Base-by-base conservation (phyloP, 108 stramenopile genomes). In the Chaetoceros tenuissimus region DNA sequence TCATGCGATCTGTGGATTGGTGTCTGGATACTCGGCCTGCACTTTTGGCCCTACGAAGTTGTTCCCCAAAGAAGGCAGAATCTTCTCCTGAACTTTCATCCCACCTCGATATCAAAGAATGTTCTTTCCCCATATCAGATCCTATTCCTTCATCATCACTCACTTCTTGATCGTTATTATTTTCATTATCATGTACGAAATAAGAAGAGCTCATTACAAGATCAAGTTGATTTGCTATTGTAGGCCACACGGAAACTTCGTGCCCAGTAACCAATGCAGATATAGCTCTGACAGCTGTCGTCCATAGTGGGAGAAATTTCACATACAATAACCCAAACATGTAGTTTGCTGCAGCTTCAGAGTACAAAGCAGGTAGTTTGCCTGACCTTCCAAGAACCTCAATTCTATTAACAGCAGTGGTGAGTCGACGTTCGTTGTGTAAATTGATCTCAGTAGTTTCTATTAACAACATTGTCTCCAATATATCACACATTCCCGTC, bases 291-390 rank as follows among this genome's bases (percentile, higher is more conserved):
- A 72, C 57, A 31, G 79, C 79, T 30, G 66, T 68, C 46, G 63
- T 68, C 91, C 91, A 92, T 1, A 88, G 24, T 2, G 91, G 86
- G 45, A 85, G 62, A 58, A 92, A 92, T 61, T 88, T 92, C 0
- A 88, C 57, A 50, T 86, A 60, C 22, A 88, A 70, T 22, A 84
- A 29, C 17, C 91, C 91, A 31, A 92, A 22, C 81, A 92, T 81
- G 51, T 92, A 83, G 57, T 74, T 72, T 21, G 79, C 68, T 31
- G 77, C 75, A 43, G 76, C 78, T 46, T 86, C 87, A 28, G 86
- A 86, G 53, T 92, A 92, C 16, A 69, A 54, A 57, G 71, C 71
- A 26, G 90, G 90, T 18, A 92, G 66, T 50, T 64, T 78, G 10
- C 87, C 84, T n/a, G 75, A 66, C 28, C 80, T 46, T 28, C 63